These are phyloP conservation scores for Datisca glomerata DNA, from an alignment of 306 rosid genomes.

Conservation along the genomic window DNA sequence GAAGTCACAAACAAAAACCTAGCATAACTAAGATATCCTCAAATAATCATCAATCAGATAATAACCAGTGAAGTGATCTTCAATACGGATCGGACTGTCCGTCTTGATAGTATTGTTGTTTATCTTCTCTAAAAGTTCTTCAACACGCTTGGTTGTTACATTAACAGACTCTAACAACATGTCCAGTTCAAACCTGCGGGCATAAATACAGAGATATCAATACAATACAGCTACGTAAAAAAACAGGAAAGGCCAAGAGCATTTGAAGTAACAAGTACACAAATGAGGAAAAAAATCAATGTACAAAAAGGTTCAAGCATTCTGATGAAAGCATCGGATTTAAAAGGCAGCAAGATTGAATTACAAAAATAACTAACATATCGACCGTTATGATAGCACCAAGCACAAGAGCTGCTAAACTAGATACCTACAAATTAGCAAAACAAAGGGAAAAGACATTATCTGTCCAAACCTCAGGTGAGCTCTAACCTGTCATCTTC, in stretches of 20 bases:
- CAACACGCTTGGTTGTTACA: slow-evolving; percentile 77
- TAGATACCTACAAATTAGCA: slow-evolving; percentile 5
- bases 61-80: slow-evolving; percentile 88
- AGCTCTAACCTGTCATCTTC: slow-evolving; percentile 92
- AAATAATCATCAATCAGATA: slow-evolving; percentile 16
- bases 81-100: slow-evolving; percentile 59
- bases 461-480: slow-evolving; percentile 11
- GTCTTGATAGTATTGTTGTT: slow-evolving; percentile 53
- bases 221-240: slow-evolving; percentile 1
- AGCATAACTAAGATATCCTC: slow-evolving; percentile 9
- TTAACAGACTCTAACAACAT: slow-evolving; percentile 96
- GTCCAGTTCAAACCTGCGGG: slow-evolving; percentile 90
- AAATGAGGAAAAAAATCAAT: no score
- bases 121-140: slow-evolving; percentile 79
- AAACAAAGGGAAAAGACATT: not conserved
- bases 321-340: not conserved
- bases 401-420: not conserved
- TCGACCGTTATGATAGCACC: not conserved
- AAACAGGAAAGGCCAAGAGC: not conserved
- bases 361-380: no score
- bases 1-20: slow-evolving; percentile 10
- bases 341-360: not conserved
- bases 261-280: no score
- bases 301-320: not conserved
- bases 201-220: slow-evolving; percentile 24